phyloP scores from a whole-genome alignment of 2,329 filamentous ascomycete species.

The Thyridium curvatum region DNA sequence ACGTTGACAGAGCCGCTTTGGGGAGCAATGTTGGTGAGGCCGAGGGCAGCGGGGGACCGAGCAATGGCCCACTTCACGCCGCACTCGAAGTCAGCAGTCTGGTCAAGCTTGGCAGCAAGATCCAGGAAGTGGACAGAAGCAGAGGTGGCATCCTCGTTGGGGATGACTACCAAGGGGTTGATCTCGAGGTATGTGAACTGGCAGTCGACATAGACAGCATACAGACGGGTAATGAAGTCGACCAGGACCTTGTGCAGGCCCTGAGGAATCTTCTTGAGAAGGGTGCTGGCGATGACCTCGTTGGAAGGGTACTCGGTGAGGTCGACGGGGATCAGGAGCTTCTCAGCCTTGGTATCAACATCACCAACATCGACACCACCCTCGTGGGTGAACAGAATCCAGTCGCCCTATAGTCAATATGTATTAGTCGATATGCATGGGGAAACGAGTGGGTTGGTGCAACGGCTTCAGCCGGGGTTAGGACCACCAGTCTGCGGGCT shows the following conservation, averaged over 20 bases:
- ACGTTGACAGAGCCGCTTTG: conserved; percentile 75
- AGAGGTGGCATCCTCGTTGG: conserved; percentile 85
- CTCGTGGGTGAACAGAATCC: conserved; percentile 99
- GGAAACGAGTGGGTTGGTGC: conserved; percentile 4
- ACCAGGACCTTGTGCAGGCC: conserved; percentile 97
- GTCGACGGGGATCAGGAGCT: conserved; percentile 95
- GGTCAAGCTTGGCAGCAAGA: conserved; percentile 96
- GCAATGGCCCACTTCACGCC: conserved; percentile 99
- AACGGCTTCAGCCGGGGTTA: too few relatives aligned
- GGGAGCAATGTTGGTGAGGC: conserved; percentile 62
- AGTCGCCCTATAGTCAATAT: conserved; percentile 69
- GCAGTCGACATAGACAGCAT: conserved; percentile 98
- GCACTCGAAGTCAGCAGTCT: conserved; percentile 98
- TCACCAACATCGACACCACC: conserved; percentile 99
- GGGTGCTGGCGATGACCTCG: conserved; percentile 76
- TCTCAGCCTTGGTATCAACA: conserved; percentile 98
- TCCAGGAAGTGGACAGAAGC: conserved; percentile 97
- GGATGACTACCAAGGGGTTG: conserved; percentile 97
- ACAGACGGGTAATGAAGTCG: conserved; percentile 97
- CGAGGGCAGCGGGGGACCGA: conserved; percentile 81
- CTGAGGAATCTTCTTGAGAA: conserved; percentile 89
- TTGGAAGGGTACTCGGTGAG: conserved; percentile 93
- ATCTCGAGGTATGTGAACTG: conserved; percentile 99
- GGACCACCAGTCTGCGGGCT: too few relatives aligned
- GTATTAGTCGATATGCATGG: conserved; percentile 12